Percentiles rank a stretch among this genome's conserved stretches.
phyloP scores from a whole-genome alignment of 2,329 filamentous ascomycete genomes.

The Colletotrichum phormii region DNA sequence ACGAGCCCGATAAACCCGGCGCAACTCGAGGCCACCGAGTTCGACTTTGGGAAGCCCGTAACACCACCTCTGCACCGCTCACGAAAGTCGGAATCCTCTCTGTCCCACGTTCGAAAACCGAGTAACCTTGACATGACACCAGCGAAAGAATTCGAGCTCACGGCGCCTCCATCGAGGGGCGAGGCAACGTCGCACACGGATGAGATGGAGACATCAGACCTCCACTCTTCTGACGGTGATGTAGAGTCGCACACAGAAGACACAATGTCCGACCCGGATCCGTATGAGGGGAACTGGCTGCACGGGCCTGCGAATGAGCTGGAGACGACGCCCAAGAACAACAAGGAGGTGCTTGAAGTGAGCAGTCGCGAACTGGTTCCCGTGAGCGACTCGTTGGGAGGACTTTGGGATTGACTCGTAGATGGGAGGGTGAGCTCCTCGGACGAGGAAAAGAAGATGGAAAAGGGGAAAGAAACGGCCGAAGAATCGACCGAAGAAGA shows the following conservation, averaged over 20 bases:
- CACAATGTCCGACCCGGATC: slow-evolving; percentile 35
- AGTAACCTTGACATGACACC: slow-evolving; percentile 19
- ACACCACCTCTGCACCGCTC: slow-evolving; percentile 28
- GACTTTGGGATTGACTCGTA: slow-evolving; percentile 39
- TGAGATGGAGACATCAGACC: slow-evolving; percentile 35
- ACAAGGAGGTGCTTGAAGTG: slow-evolving; percentile 12
- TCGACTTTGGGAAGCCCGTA: slow-evolving; percentile 33
- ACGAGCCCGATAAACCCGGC: slow-evolving; percentile 40
- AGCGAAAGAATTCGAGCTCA: slow-evolving; percentile 8
- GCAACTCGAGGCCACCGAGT: slow-evolving; percentile 42
- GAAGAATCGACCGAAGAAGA: slow-evolving; percentile 16
- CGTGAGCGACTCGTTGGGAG: slow-evolving; percentile 19
- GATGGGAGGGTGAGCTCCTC: slow-evolving; percentile 40
- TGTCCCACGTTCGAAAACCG: slow-evolving; percentile 8
- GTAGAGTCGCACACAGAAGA: slow-evolving; percentile 36
- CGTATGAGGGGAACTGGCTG: slow-evolving; percentile 33
- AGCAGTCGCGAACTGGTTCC: slow-evolving; percentile 25
- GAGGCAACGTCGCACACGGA: slow-evolving; percentile 34
- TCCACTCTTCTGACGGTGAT: slow-evolving; percentile 37
- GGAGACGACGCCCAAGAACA: neutral
- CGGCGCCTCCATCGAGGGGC: slow-evolving; percentile 16
- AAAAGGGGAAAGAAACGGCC: neutral
- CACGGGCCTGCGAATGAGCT: slow-evolving; percentile 1
- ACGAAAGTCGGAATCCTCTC: slow-evolving; percentile 24
- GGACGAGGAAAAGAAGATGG: slow-evolving; percentile 35